These are phyloP conservation scores for Kwoniella pini DNA, from an alignment of 768 basidiomycete species.

Conservation along the genomic window DNA sequence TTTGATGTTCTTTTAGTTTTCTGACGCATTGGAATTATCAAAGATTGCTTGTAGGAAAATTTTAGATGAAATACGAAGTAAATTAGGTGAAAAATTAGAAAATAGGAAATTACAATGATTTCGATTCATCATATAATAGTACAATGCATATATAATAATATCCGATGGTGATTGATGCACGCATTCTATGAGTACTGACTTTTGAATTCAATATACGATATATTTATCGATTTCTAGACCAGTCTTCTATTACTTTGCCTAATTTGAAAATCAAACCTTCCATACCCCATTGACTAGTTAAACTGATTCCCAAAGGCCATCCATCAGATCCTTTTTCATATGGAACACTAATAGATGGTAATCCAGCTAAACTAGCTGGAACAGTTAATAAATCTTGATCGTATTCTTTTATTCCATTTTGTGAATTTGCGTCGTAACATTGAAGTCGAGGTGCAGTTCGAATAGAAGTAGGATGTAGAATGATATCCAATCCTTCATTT, in stretches of 20 bases:
- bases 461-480: conserved; percentile 85
- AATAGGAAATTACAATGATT: conserved; percentile 6
- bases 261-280: conserved; percentile 45
- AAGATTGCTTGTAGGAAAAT: conserved; percentile 25
- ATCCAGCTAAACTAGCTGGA: conserved; percentile 83
- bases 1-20: conserved; percentile 19
- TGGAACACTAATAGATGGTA: conserved; percentile 80
- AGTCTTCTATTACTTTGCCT: conserved; percentile 30
- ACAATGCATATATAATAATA: not conserved
- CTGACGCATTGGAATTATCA: conserved; percentile 25
- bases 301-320: conserved; percentile 81
- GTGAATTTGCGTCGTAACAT: conserved; percentile 56
- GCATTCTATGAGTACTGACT: too few species aligned
- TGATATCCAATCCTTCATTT: conserved; percentile 65
- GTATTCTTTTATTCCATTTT: conserved; percentile 62
- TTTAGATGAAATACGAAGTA: conserved; percentile 15
- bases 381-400: conserved; percentile 90
- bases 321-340: conserved; percentile 59
- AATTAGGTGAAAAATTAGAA: conserved; percentile 21
- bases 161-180: too few species aligned
- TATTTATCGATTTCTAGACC: conserved; percentile 10
- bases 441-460: conserved; percentile 72
- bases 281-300: conserved; percentile 84
- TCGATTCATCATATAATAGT: too few species aligned
- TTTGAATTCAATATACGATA: too few species aligned